Conservation (phyloP, 2,329 filamentous ascomycete genomes). For the Pleomassaria siparia region DNA sequence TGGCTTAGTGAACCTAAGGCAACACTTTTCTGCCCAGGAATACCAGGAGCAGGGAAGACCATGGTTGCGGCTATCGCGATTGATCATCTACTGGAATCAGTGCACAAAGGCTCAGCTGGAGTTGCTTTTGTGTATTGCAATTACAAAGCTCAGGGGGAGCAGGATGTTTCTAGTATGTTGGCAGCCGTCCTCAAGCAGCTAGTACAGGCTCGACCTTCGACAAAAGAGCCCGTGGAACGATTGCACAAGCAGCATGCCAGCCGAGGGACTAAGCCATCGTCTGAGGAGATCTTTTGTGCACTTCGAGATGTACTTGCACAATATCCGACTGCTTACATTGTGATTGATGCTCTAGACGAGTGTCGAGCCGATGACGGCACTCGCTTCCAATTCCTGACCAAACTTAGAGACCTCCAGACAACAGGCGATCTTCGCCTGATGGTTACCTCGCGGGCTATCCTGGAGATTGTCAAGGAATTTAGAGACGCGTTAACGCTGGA, state of each 20-base stretch:
- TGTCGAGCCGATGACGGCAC: slow-evolving; percentile 17
- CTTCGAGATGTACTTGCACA: slow-evolving; percentile 16
- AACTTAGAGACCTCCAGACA: slow-evolving; percentile 10
- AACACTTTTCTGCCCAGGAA: slow-evolving; percentile 1
- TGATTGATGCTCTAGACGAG: slow-evolving; percentile 38
- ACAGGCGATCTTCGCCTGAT: slow-evolving; percentile 11
- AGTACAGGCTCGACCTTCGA: slow-evolving; percentile 17
- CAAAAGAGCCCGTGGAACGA: slow-evolving; percentile 16
- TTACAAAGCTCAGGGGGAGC: slow-evolving; percentile 26
- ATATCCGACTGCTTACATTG: slow-evolving; percentile 29
- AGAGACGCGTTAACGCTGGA: slow-evolving; percentile 7
- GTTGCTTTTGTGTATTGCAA: slow-evolving; percentile 41
- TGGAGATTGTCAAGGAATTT: slow-evolving; percentile 13
- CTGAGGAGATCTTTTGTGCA: slow-evolving; percentile 18
- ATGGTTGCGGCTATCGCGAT: slow-evolving; percentile 1
- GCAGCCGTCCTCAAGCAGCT: slow-evolving; percentile 40
- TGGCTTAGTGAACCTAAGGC: slow-evolving; percentile 1
- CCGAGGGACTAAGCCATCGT: slow-evolving; percentile 19
- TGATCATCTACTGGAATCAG: not conserved
- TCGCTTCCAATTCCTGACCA: slow-evolving; percentile 9
- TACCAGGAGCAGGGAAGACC: slow-evolving; percentile 1
- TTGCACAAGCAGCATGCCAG: slow-evolving; percentile 25
- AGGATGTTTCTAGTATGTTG: slow-evolving; percentile 25
- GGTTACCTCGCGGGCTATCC: slow-evolving; percentile 17
- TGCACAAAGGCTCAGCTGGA: slow-evolving; percentile 5